phyloP scores from a whole-genome alignment of 257 asterid species.

The Salvia splendens region DNA sequence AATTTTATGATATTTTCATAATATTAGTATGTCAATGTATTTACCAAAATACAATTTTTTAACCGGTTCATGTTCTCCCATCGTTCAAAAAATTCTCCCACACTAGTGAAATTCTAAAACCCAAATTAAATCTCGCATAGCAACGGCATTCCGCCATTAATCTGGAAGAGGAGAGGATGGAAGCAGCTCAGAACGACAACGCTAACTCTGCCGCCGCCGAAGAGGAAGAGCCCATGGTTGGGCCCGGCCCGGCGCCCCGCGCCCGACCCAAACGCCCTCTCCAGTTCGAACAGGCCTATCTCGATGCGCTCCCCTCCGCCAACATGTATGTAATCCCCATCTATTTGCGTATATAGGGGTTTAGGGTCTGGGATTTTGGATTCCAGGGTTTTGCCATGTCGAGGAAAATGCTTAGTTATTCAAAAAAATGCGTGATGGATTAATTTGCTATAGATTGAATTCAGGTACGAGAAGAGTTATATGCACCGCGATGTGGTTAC shows the following conservation, averaged over 20 bases:
- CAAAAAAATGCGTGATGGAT: neutral
- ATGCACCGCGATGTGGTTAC: conserved; percentile 99
- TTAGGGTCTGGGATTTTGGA: conserved; percentile 37
- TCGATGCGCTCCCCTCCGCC: conserved; percentile 87
- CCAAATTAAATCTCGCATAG: neutral
- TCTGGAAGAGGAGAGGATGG: conserved; percentile 34
- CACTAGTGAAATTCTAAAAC: too few relatives aligned
- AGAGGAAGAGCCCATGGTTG: conserved; percentile 62
- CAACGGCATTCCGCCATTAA: neutral
- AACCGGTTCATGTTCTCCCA: too few relatives aligned
- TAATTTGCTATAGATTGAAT: conserved; percentile 25
- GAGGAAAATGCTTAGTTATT: neutral
- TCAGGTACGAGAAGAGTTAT: conserved; percentile 97
- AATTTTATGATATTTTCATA: too few relatives aligned
- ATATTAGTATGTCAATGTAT: too few relatives aligned
- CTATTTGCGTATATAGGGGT: neutral
- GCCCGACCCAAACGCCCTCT: conserved; percentile 79
- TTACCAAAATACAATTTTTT: too few relatives aligned
- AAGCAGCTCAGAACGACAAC: conserved; percentile 44
- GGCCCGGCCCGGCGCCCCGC: conserved; percentile 81
- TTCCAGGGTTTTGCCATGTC: neutral
- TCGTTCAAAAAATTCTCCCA: too few relatives aligned
- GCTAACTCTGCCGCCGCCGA: conserved; percentile 38
- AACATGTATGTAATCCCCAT: conserved; percentile 59
- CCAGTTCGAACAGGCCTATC: conserved; percentile 88